Evolutionary conservation across 148 eudicot genomes (phyloP).

Genomic region (Vaccinium macrocarpon): DNA sequence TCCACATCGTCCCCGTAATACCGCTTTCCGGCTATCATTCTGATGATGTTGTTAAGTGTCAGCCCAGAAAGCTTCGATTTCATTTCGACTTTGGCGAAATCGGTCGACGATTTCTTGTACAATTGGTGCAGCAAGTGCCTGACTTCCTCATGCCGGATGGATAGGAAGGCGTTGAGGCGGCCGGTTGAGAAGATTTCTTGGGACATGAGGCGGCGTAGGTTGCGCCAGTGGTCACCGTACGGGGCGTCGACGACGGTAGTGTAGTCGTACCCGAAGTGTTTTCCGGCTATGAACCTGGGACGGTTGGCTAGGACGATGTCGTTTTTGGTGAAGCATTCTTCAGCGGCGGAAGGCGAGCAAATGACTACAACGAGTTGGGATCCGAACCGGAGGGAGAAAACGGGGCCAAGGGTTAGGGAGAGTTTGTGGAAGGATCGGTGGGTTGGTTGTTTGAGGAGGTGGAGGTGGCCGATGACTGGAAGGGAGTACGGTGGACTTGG

Average conservation of each 20-base stretch:
- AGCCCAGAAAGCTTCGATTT: not conserved
- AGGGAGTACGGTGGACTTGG: not conserved
- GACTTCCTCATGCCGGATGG: not conserved
- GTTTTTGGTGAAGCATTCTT: slow-evolving; percentile 10
- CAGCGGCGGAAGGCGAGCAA: not conserved
- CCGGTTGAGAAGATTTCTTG: not conserved
- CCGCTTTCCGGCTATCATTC: slow-evolving; percentile 1
- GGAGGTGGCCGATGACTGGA: slow-evolving; percentile 4
- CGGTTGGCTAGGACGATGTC: not conserved
- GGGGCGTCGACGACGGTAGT: not conserved
- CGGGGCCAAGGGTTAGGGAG: not conserved
- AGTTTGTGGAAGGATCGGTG: slow-evolving; percentile 9
- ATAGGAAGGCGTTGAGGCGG: not conserved
- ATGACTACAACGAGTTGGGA: not conserved
- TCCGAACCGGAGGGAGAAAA: not conserved
- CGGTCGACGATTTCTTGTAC: not conserved
- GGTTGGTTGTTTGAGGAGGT: not conserved
- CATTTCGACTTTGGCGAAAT: not conserved
- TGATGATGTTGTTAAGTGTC: not conserved
- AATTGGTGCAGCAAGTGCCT: not conserved
- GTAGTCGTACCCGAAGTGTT: not conserved
- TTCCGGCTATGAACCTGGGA: not conserved
- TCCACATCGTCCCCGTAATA: not conserved
- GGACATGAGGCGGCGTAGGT: slow-evolving; percentile 11
- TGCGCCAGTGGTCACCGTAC: slow-evolving; percentile 4